Conservation (phyloP, 208 protist genomes). For the Leishmania turanica region DNA sequence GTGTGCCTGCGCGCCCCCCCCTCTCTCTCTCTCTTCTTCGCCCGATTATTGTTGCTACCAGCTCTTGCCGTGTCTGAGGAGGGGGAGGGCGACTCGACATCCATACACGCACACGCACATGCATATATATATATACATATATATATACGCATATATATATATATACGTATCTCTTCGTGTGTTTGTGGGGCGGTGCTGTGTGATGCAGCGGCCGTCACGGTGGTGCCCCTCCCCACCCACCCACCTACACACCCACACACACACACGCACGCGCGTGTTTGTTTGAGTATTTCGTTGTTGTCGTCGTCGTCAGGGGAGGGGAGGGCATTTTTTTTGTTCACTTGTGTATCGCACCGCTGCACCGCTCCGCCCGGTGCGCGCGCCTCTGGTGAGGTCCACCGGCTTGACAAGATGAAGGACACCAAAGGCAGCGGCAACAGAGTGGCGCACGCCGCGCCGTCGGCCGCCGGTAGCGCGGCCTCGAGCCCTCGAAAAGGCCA, state of each 20-base stretch:
- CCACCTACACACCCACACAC: neutral
- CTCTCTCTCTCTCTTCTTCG: too few relatives aligned
- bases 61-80: too few relatives aligned
- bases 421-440: neutral
- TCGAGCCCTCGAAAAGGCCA: constrained; percentile 1
- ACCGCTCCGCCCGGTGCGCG: neutral
- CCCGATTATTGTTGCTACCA: too few relatives aligned
- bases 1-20: neutral
- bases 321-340: neutral
- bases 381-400: neutral
- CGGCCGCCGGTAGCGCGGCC: neutral
- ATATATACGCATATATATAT: neutral
- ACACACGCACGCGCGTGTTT: neutral
- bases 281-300: too few relatives aligned
- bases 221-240: neutral
- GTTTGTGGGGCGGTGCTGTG: neutral
- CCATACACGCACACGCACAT: neutral
- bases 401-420: neutral
- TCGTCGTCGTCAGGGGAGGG: neutral
- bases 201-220: neutral
- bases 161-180: neutral
- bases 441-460: neutral
- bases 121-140: too few relatives aligned
- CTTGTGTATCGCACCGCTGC: neutral
- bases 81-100: too few relatives aligned